phyloP scores from a whole-genome alignment of 345 rosid species.

The Stellera chamaejasme region DNA sequence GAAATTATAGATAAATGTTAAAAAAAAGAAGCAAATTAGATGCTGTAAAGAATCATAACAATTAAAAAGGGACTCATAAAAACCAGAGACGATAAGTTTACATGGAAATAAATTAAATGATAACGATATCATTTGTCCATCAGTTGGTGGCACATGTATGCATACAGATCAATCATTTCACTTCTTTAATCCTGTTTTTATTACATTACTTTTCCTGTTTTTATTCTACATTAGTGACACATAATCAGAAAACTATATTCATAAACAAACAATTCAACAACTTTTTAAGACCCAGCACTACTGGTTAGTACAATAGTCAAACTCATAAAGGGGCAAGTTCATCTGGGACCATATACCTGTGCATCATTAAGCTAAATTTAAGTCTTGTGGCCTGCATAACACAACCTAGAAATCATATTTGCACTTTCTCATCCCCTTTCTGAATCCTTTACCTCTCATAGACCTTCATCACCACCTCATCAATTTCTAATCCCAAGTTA shows the following conservation, averaged over 20 bases:
- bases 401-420: too few relatives aligned
- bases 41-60: too few relatives aligned
- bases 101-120: too few relatives aligned
- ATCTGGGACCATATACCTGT: conserved; percentile 17
- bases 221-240: not conserved
- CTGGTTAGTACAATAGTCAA: not conserved
- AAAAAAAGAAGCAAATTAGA: too few relatives aligned
- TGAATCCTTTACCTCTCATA: not conserved
- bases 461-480: conserved; percentile 1
- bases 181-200: too few relatives aligned
- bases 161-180: too few relatives aligned
- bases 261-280: not conserved
- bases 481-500: not conserved
- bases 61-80: too few relatives aligned
- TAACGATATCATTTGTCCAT: too few relatives aligned
- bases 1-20: too few relatives aligned
- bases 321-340: conserved; percentile 10
- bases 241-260: not conserved
- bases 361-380: not conserved
- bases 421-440: not conserved
- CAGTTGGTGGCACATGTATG: too few relatives aligned
- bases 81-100: too few relatives aligned
- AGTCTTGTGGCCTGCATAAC: not conserved
- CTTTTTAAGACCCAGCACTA: conserved; percentile 5
- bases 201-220: too few relatives aligned